Evolutionary conservation across 2,329 filamentous ascomycete species (phyloP).

Genomic region (Fusarium sp.): DNA sequence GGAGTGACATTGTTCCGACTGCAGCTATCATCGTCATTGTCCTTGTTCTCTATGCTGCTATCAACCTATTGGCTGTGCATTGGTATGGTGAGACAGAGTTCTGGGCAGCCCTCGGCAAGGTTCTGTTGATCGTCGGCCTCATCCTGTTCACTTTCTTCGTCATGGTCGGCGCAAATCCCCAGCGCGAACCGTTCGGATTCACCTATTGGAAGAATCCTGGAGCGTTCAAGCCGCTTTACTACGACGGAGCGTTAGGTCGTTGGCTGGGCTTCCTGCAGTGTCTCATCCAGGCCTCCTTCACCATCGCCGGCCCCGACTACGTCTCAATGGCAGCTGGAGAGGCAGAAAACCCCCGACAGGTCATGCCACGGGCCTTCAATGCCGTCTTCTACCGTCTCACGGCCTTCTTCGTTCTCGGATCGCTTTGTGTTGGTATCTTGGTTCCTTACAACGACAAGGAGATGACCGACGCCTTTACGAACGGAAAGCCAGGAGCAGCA

Average conservation of each 20-base stretch:
- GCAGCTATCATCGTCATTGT: slow-evolving; percentile 71
- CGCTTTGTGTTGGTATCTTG: slow-evolving; percentile 77
- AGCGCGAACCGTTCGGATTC: slow-evolving; percentile 79
- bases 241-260: slow-evolving; percentile 72
- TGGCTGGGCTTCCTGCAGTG: slow-evolving; percentile 83
- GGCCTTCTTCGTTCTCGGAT: slow-evolving; percentile 80
- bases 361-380: slow-evolving; percentile 81
- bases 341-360: slow-evolving; percentile 74
- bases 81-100: slow-evolving; percentile 86
- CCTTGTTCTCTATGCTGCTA: slow-evolving; percentile 57
- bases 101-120: slow-evolving; percentile 77
- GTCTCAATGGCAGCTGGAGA: slow-evolving; percentile 78
- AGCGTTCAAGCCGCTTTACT: slow-evolving; percentile 75
- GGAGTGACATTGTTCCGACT: slow-evolving; percentile 70
- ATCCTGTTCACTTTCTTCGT: slow-evolving; percentile 83
- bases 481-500: slow-evolving; percentile 73
- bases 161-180: slow-evolving; percentile 85
- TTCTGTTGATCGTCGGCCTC: slow-evolving; percentile 77
- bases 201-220: slow-evolving; percentile 75
- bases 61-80: slow-evolving; percentile 80
- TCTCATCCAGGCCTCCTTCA: slow-evolving; percentile 77
- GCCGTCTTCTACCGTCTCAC: slow-evolving; percentile 83
- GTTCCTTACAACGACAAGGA: slow-evolving; percentile 76
- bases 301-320: slow-evolving; percentile 76
- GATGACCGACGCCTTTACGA: slow-evolving; percentile 69